Evolutionary conservation across 129 eudicot species (phyloP).

Genomic region (Flaveria robusta): DNA sequence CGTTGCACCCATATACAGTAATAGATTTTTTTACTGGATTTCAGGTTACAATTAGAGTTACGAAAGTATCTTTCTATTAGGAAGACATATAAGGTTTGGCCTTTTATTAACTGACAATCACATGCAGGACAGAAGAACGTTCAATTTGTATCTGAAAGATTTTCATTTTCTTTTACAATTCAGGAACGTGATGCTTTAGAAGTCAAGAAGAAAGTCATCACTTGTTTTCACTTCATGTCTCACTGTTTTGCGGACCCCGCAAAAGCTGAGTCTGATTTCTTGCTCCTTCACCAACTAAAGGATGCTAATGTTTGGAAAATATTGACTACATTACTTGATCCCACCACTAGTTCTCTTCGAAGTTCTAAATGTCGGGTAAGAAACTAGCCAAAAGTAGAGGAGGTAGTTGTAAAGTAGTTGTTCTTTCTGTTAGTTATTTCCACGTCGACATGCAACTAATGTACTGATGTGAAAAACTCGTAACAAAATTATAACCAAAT

Average conservation of each 20-base stretch:
- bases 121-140: conserved; percentile 1
- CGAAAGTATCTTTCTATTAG: conserved; percentile 74
- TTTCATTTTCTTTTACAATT: conserved; percentile 6
- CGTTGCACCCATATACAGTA: conserved; percentile 18
- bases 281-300: conserved; percentile 77
- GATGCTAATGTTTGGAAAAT: conserved; percentile 90
- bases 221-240: conserved; percentile 72
- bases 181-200: conserved; percentile 76
- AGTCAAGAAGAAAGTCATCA: conserved; percentile 57
- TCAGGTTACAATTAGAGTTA: conserved; percentile 93
- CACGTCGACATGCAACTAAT: not conserved
- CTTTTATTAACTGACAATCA: conserved; percentile 12
- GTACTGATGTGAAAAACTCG: not conserved
- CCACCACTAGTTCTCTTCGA: conserved; percentile 57
- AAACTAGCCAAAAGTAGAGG: not conserved
- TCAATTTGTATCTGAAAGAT: not conserved
- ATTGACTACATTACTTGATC: conserved; percentile 63
- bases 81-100: conserved; percentile 68
- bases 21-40: conserved; percentile 22
- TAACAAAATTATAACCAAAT: not conserved
- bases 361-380: conserved; percentile 64
- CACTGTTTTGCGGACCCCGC: conserved; percentile 77
- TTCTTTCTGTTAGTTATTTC: not conserved
- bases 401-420: not conserved
- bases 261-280: conserved; percentile 79